phyloP scores from a whole-genome alignment of 805 yeast genomes.

The Starmerella cellae region DNA sequence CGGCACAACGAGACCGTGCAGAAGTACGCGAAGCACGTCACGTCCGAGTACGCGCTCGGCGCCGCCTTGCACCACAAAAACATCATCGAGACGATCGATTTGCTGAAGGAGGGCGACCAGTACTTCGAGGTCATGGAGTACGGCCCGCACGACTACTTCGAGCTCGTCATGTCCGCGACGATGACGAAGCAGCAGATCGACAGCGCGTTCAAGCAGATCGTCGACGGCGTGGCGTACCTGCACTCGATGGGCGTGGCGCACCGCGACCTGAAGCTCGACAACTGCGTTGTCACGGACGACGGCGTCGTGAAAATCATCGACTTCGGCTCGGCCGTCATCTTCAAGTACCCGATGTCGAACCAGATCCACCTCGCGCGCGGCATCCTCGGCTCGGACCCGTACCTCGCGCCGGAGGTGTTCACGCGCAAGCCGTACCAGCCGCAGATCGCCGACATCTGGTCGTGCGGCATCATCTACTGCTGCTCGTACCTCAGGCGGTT shows the following conservation, averaged over 20 bases:
- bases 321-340: slow-evolving; percentile 84
- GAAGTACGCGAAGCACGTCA: slow-evolving; percentile 65
- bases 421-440: slow-evolving; percentile 55
- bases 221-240: slow-evolving; percentile 59
- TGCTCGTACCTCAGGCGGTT: slow-evolving; percentile 78
- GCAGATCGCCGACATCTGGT: slow-evolving; percentile 83
- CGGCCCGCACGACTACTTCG: slow-evolving; percentile 82
- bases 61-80: slow-evolving; percentile 67
- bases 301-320: slow-evolving; percentile 83
- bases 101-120: slow-evolving; percentile 51
- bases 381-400: slow-evolving; percentile 91
- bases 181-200: slow-evolving; percentile 57
- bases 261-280: slow-evolving; percentile 82
- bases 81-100: slow-evolving; percentile 66
- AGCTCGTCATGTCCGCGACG: slow-evolving; percentile 78
- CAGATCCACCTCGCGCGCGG: slow-evolving; percentile 61
- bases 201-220: slow-evolving; percentile 75
- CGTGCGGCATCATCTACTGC: slow-evolving; percentile 79
- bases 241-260: slow-evolving; percentile 82
- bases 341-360: slow-evolving; percentile 48
- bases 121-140: slow-evolving; percentile 82
- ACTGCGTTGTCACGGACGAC: slow-evolving; percentile 64
- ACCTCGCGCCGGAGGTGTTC: slow-evolving; percentile 85
- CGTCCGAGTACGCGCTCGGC: slow-evolving; percentile 72
- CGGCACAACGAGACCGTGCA: slow-evolving; percentile 46